These are phyloP conservation scores for Aureobasidium sp. DNA, from an alignment of 2,329 filamentous ascomycete genomes.

Conservation along the genomic window DNA sequence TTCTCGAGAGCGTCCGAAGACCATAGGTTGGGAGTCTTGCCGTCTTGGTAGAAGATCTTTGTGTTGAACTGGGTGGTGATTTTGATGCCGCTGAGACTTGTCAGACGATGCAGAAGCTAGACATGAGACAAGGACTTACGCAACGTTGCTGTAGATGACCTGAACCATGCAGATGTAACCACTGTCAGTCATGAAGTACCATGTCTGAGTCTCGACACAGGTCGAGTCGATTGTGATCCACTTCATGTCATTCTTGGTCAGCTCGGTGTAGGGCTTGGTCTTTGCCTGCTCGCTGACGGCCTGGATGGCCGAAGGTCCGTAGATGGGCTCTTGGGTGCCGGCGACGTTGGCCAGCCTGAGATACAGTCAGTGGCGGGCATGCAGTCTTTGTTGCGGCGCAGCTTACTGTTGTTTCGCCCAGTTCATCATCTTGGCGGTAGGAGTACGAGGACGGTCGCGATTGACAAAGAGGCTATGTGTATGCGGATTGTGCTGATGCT, in stretches of 20 bases:
- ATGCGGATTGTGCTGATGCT: neutral
- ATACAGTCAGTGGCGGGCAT: slow-evolving; percentile 10
- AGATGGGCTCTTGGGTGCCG: slow-evolving; percentile 93
- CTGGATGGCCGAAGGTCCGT: slow-evolving; percentile 79
- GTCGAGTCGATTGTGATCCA: slow-evolving; percentile 78
- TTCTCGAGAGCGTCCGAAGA: slow-evolving; percentile 71
- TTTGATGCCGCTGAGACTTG: slow-evolving; percentile 62
- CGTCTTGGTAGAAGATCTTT: slow-evolving; percentile 73
- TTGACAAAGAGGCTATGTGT: neutral
- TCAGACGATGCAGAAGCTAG: slow-evolving; percentile 16
- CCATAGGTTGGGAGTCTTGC: slow-evolving; percentile 69
- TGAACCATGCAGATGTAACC: slow-evolving; percentile 74
- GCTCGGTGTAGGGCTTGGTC: slow-evolving; percentile 69
- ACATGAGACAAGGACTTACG: slow-evolving; percentile 46
- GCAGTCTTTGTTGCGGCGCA: slow-evolving; percentile 11
- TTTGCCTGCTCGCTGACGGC: slow-evolving; percentile 76
- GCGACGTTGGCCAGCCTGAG: slow-evolving; percentile 61
- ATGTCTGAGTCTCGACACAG: slow-evolving; percentile 87
- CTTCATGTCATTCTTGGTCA: slow-evolving; percentile 67
- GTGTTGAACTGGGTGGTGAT: slow-evolving; percentile 89
- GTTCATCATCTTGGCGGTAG: slow-evolving; percentile 62
- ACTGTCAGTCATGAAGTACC: slow-evolving; percentile 76
- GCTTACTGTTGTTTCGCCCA: slow-evolving; percentile 89
- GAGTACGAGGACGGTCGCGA: neutral
- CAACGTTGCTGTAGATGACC: slow-evolving; percentile 96